Conservation (phyloP, 1,284 basidiomycete genomes). For the Trichosporon sp. region DNA sequence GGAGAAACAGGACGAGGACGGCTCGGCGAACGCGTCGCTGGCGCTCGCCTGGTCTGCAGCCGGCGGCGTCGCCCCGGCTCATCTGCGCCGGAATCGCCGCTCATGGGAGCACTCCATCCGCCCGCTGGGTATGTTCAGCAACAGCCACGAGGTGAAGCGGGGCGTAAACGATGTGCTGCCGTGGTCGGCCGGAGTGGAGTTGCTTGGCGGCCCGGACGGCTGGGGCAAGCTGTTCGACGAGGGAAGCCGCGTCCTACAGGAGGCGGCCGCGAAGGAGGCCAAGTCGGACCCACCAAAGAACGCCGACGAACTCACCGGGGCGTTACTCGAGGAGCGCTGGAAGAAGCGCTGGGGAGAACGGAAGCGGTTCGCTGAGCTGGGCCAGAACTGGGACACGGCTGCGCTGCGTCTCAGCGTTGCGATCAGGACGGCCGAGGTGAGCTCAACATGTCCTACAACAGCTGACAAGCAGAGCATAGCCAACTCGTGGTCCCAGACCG, state of each 20-base stretch:
- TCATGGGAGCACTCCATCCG: constrained; percentile 27
- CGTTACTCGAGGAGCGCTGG: constrained; percentile 24
- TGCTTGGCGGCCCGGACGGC: constrained; percentile 31
- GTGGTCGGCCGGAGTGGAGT: constrained; percentile 28
- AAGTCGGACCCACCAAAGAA: constrained; percentile 18
- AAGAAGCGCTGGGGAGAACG: constrained; percentile 29
- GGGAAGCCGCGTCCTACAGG: constrained; percentile 24
- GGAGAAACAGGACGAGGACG: neutral
- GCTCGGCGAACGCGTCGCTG: constrained; percentile 14
- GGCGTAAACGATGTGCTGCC: constrained; percentile 32
- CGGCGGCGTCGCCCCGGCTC: constrained; percentile 15
- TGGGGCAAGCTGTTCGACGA: constrained; percentile 31
- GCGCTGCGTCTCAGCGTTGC: constrained; percentile 33
- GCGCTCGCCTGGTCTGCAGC: constrained; percentile 19
- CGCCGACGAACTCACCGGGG: neutral
- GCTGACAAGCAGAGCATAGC: constrained; percentile 28
- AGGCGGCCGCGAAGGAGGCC: constrained; percentile 25
- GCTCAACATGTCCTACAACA: constrained; percentile 6
- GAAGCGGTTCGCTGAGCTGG: constrained; percentile 31
- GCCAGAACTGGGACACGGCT: constrained; percentile 27
- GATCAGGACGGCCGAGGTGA: constrained; percentile 31
- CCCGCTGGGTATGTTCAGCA: constrained; percentile 38
- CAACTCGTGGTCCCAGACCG: constrained; percentile 38
- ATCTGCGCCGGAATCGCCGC: neutral
- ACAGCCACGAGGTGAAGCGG: constrained; percentile 21